phyloP scores from a whole-genome alignment of 306 rosid species.

The Dryas octopetala region DNA sequence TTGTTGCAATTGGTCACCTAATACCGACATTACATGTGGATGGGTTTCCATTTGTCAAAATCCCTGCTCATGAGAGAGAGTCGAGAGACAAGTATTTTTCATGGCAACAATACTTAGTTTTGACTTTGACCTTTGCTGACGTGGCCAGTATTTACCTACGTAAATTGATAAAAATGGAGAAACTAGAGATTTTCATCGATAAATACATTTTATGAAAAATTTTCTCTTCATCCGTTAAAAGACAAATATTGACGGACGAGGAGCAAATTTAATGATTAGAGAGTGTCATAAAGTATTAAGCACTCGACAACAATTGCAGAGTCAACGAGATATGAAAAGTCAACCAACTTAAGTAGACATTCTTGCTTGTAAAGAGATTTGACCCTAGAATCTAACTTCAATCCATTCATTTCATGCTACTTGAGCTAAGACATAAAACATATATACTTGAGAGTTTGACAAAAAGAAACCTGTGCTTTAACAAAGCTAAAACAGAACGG shows the following conservation, averaged over 20 bases:
- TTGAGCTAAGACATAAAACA: neutral
- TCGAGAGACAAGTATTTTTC: too few relatives aligned
- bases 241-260: too few relatives aligned
- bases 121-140: too few relatives aligned
- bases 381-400: neutral
- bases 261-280: neutral
- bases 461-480: neutral
- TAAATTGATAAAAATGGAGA: too few relatives aligned
- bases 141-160: too few relatives aligned
- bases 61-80: neutral
- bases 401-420: neutral
- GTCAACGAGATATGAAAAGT: neutral
- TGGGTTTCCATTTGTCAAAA: neutral
- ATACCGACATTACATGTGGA: conserved; percentile 38
- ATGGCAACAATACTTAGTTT: neutral
- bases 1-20: neutral
- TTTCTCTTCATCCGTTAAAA: too few relatives aligned
- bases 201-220: too few relatives aligned
- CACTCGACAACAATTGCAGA: neutral
- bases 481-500: neutral
- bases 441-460: neutral
- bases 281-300: neutral
- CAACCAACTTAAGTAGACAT: neutral
- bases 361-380: neutral
- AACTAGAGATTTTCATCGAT: too few relatives aligned